Percentiles rank a stretch among this genome's conserved stretches.
These are phyloP conservation scores for Hypoxylon crocopeplum DNA, from an alignment of 495 filamentous ascomycete species.

Conservation along the genomic window DNA sequence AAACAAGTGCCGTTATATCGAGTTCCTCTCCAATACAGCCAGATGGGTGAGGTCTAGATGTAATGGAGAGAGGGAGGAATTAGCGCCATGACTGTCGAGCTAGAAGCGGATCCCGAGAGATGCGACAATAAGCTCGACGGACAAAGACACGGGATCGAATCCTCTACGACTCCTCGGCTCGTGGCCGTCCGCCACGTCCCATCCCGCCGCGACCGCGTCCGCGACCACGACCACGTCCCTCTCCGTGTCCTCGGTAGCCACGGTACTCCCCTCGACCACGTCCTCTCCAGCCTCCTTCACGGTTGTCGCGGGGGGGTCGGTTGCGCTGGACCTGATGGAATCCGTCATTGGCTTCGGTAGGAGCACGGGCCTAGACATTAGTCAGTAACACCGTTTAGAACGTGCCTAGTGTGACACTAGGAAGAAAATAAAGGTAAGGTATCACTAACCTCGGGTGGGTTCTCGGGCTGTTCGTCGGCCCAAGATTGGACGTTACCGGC, in stretches of 20 bases:
- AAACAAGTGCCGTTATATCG: too few relatives aligned
- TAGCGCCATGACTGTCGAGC: slow-evolving; percentile 29
- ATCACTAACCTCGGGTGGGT: slow-evolving; percentile 46
- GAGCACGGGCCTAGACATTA: slow-evolving; percentile 38
- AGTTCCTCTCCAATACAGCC: neutral
- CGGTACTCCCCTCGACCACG: slow-evolving; percentile 64
- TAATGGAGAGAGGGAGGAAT: slow-evolving; percentile 1
- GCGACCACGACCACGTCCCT: slow-evolving; percentile 46
- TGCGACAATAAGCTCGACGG: slow-evolving; percentile 27
- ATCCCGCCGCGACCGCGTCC: slow-evolving; percentile 23
- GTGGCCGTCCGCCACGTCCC: slow-evolving; percentile 38
- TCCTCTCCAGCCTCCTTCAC: slow-evolving; percentile 57
- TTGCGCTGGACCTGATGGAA: slow-evolving; percentile 75
- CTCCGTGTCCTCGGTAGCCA: slow-evolving; percentile 57
- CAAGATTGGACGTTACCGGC: slow-evolving; percentile 64
- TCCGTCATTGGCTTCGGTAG: slow-evolving; percentile 60
- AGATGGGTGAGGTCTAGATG: slow-evolving; percentile 10
- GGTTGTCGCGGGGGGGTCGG: slow-evolving; percentile 53
- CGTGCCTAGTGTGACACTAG: neutral
- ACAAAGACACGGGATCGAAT: slow-evolving; percentile 27
- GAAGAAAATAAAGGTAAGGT: neutral
- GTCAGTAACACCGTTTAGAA: slow-evolving; percentile 14
- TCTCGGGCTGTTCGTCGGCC: slow-evolving; percentile 70
- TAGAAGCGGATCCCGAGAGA: slow-evolving; percentile 29
- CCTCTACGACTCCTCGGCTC: slow-evolving; percentile 48